Evolutionary conservation across 2,329 filamentous ascomycete genomes (phyloP).

Genomic region (Xylariaceae sp.): DNA sequence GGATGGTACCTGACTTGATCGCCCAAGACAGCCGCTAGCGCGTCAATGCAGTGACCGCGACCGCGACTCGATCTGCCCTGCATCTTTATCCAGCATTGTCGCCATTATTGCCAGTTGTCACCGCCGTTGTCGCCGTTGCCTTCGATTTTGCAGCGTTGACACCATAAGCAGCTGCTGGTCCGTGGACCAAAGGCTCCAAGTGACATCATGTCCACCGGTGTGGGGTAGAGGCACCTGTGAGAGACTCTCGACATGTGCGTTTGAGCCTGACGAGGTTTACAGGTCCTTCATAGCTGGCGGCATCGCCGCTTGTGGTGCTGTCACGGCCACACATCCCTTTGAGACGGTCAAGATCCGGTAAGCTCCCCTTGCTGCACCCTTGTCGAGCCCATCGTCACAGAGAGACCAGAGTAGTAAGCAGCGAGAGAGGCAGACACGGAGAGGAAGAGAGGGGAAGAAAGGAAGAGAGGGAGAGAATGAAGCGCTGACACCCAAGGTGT

Average conservation of each 20-base stretch:
- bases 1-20: no score
- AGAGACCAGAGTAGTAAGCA: not conserved
- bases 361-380: slow-evolving; percentile 17
- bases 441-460: not conserved
- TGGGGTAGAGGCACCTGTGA: slow-evolving; percentile 15
- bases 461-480: not conserved
- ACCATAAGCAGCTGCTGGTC: slow-evolving; percentile 4
- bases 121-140: no score
- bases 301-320: slow-evolving; percentile 92
- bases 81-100: no score
- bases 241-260: slow-evolving; percentile 1
- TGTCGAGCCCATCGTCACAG: not conserved
- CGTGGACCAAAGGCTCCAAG: slow-evolving; percentile 9
- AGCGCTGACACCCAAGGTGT: slow-evolving; percentile 7
- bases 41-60: no score
- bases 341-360: slow-evolving; percentile 98
- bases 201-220: slow-evolving; percentile 23
- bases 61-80: no score
- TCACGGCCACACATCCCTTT: slow-evolving; percentile 95
- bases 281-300: slow-evolving; percentile 92
- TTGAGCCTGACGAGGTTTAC: not conserved
- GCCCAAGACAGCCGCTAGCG: no score
- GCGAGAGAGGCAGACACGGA: not conserved
- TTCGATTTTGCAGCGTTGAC: no score
- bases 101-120: no score